Percentiles rank a stretch among this genome's conserved stretches.
These are phyloP conservation scores for Phytophthora sp. DNA, from an alignment of 352 stramenopile species.

Conservation along the genomic window DNA sequence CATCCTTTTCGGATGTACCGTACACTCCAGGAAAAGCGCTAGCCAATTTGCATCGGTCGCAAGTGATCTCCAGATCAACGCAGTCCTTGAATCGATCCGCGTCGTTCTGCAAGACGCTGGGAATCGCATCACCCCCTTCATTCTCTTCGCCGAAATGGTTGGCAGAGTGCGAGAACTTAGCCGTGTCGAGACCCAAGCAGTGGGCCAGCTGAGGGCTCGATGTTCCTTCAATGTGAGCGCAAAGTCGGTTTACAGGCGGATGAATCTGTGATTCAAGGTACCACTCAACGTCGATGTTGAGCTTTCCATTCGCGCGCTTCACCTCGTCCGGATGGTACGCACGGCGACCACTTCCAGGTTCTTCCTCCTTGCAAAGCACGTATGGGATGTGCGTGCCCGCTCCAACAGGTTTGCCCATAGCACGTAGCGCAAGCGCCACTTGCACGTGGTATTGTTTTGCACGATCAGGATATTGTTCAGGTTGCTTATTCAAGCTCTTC, in stretches of 20 bases:
- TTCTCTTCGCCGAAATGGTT: conserved; percentile 88
- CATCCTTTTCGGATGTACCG: conserved; percentile 42
- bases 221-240: conserved; percentile 98
- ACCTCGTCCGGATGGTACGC: conserved; percentile 92
- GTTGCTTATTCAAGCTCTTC: conserved; percentile 99
- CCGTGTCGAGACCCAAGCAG: conserved; percentile 96
- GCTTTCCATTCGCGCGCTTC: conserved; percentile 69
- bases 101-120: conserved; percentile 89
- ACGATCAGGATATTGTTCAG: conserved; percentile 97
- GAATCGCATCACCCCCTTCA: conserved; percentile 85
- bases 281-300: conserved; percentile 96
- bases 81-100: conserved; percentile 91
- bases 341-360: conserved; percentile 69
- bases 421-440: conserved; percentile 96
- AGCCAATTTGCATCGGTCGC: conserved; percentile 63
- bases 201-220: conserved; percentile 94
- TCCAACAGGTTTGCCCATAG: conserved; percentile 95
- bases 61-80: conserved; percentile 75
- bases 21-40: conserved; percentile 83
- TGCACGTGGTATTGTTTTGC: conserved; percentile 98
- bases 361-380: conserved; percentile 94
- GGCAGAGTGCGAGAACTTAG: conserved; percentile 91
- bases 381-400: conserved; percentile 99
- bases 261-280: conserved; percentile 98
- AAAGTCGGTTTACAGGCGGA: conserved; percentile 97